Percentiles rank a stretch among this genome's conserved stretches.
phyloP scores from a whole-genome alignment of 768 basidiomycete species.

The Agrocybe praecox region DNA sequence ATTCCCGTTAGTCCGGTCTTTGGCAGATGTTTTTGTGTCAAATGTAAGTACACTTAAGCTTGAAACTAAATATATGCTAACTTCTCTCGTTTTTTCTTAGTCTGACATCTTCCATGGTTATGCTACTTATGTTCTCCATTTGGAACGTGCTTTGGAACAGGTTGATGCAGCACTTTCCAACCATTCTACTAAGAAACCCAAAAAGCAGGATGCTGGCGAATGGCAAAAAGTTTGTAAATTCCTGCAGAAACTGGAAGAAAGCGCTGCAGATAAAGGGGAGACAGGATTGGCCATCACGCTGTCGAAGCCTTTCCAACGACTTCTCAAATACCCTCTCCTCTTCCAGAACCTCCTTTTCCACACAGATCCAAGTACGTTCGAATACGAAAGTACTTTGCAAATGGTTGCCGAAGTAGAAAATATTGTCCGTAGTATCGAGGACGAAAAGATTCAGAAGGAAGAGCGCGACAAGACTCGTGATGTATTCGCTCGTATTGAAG shows the following conservation, averaged over 20 bases:
- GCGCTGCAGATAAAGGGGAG: constrained; percentile 85
- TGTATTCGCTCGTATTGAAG: constrained; percentile 94
- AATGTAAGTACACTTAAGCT: constrained; percentile 60
- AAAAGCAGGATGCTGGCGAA: constrained; percentile 78
- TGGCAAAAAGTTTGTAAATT: constrained; percentile 79
- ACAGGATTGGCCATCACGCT: constrained; percentile 93
- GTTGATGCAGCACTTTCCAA: constrained; percentile 80
- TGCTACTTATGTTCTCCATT: constrained; percentile 90
- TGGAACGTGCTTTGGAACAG: constrained; percentile 88
- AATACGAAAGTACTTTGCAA: constrained; percentile 93
- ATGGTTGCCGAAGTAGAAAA: constrained; percentile 98
- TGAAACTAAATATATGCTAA: constrained; percentile 11
- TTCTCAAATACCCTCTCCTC: constrained; percentile 95
- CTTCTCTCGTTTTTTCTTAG: constrained; percentile 38
- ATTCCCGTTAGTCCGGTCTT: constrained; percentile 88
- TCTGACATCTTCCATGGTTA: constrained; percentile 94
- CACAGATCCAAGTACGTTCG: constrained; percentile 95
- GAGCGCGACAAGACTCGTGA: constrained; percentile 95
- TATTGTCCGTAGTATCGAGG: constrained; percentile 96
- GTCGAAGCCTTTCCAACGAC: constrained; percentile 95
- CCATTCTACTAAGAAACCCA: constrained; percentile 70
- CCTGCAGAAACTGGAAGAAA: constrained; percentile 76
- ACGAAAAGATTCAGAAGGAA: constrained; percentile 96
- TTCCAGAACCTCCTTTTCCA: constrained; percentile 98
- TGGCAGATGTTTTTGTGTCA: constrained; percentile 95